Base-by-base conservation (phyloP, 2,329 filamentous ascomycete genomes). In the Beauveria asiatica region DNA sequence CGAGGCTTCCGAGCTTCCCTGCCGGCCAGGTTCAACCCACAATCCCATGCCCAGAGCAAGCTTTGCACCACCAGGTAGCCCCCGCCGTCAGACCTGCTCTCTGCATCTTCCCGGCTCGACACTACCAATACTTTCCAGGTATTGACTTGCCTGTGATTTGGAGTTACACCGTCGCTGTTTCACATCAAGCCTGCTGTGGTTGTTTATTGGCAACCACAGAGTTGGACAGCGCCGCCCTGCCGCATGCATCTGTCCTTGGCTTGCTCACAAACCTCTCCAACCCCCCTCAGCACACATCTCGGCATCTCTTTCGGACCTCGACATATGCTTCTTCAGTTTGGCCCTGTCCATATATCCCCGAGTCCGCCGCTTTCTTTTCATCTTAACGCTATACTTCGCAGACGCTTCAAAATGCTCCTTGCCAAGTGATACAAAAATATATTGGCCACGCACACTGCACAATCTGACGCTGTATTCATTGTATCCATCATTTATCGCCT, bases 141-240 rank as follows among this genome's bases (percentile, higher is more conserved):
- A 19, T 49, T 6, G 50, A 56, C 57, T 33, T 48, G 30, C 27
- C 30, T 42, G 6, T 25, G 11, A 17, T 17, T 17, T 33, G 11
- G 8, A 60, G 57, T 60, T 54, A 60, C 57, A 60, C 50, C 33
- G 57, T 54, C 54, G 37, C 17, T 37, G 57, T 60, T 60, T 54
- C 57, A 60, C 57, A 60, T 54, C 50, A 49, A 41, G 30, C 44
- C 57, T 54, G 57, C 57, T 52, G 50, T 60, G 57, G 16, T 48
- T 53, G 50, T 54, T 33, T 37, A 49, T 33, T 30, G 39, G 50
- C 57, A 60, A 48, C 57, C 50, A 17, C 50, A 41, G 27, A 30
- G 57, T 53, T 23, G 57, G 42, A 54, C 57, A 60, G n/a, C 48
- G 49, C 42, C 49, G 41, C 42, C 57, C 25, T 54, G 52, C 27